Conservation (phyloP, 495 filamentous ascomycete genomes). For the Bacidia rubella region DNA sequence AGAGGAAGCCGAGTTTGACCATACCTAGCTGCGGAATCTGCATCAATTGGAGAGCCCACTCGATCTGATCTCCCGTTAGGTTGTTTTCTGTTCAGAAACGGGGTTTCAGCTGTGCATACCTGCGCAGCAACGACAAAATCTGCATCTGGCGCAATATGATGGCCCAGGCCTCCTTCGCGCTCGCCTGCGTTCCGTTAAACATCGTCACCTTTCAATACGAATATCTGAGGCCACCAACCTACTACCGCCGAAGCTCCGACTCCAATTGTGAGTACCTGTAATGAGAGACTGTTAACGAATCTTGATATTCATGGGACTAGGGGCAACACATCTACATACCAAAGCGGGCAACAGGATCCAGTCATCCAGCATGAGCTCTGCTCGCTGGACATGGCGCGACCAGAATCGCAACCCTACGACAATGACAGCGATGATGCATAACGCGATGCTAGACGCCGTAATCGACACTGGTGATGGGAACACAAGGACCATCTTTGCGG, state of each 20-base stretch:
- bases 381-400: background rate
- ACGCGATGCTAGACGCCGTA: background rate
- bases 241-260: background rate
- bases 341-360: slow-evolving; percentile 2
- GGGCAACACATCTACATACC: background rate
- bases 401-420: slow-evolving; percentile 3
- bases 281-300: background rate
- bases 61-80: background rate
- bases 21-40: slow-evolving; percentile 3
- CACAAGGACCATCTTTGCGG: background rate
- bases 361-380: background rate
- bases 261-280: slow-evolving; percentile 3
- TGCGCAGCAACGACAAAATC: background rate
- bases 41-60: slow-evolving; percentile 9
- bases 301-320: background rate
- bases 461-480: background rate
- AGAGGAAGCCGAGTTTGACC: slow-evolving; percentile 9
- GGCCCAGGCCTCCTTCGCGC: background rate
- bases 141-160: background rate
- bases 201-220: too few relatives aligned
- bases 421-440: background rate
- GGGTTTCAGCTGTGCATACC: background rate
- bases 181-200: background rate
- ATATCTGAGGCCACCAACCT: background rate
- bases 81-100: background rate